phyloP scores from a whole-genome alignment of 1,284 basidiomycete genomes.

The Malassezia caprae region DNA sequence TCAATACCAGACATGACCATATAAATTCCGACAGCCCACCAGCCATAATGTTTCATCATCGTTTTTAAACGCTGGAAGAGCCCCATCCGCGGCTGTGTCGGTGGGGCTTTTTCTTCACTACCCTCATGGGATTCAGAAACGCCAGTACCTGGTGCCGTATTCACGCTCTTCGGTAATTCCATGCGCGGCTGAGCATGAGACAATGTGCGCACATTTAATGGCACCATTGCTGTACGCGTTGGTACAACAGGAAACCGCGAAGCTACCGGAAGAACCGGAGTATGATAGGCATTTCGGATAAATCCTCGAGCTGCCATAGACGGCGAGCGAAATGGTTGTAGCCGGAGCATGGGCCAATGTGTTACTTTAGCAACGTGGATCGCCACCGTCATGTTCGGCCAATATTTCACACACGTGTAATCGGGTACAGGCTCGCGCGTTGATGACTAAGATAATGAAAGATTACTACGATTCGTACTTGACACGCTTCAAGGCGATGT shows the following conservation, averaged over 20 bases:
- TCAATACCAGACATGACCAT: constrained; percentile 29
- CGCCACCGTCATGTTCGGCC: not conserved
- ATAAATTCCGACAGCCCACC: constrained; percentile 47
- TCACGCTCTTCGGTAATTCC: not conserved
- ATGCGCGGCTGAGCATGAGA: not conserved
- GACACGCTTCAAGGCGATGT: not conserved
- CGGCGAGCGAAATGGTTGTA: not conserved
- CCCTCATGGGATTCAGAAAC: not conserved
- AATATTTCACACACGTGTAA: not conserved
- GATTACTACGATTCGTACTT: not conserved
- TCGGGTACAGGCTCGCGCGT: not conserved
- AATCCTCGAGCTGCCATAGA: not conserved
- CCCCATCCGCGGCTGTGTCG: not conserved
- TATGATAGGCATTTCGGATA: not conserved
- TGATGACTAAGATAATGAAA: constrained; percentile 6
- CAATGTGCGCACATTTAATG: not conserved
- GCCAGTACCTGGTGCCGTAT: not conserved
- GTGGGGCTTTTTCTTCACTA: not conserved
- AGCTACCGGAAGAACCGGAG: not conserved
- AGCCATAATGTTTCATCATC: constrained; percentile 41
- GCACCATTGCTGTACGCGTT: not conserved
- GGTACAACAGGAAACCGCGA: not conserved
- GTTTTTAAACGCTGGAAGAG: constrained; percentile 30
- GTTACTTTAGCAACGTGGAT: not conserved
- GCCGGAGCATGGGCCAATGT: not conserved